phyloP scores from a whole-genome alignment of 2,329 filamentous ascomycete genomes.

The Dactylellina leptospora region DNA sequence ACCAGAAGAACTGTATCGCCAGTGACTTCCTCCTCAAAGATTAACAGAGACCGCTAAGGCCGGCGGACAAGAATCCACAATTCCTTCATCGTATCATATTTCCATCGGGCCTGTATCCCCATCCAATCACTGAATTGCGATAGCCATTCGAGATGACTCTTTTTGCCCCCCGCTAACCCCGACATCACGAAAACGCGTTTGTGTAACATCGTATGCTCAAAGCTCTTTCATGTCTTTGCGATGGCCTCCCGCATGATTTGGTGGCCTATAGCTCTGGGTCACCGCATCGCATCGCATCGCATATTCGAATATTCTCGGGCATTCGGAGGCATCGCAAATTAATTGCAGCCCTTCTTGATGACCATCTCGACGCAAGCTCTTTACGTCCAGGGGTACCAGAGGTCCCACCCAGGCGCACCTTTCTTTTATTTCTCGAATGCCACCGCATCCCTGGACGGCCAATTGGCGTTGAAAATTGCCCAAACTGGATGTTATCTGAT shows the following conservation, averaged over 20 bases:
- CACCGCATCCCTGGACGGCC: conserved; percentile 13
- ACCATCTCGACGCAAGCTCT: neutral
- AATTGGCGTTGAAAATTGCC: conserved; percentile 43
- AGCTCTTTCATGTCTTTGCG: too few species aligned
- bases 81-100: neutral
- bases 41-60: conserved; percentile 1
- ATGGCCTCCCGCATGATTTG: too few species aligned
- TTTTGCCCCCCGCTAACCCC: conserved; percentile 19
- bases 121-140: conserved; percentile 44
- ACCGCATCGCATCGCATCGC: too few species aligned
- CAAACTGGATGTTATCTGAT: conserved; percentile 26
- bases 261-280: too few species aligned
- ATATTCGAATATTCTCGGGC: too few species aligned
- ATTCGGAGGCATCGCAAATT: too few species aligned
- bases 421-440: too few species aligned
- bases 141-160: neutral
- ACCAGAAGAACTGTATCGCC: neutral
- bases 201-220: conserved; percentile 20
- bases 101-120: conserved; percentile 48
- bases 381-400: neutral
- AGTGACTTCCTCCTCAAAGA: neutral
- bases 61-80: conserved; percentile 21
- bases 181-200: conserved; percentile 11
- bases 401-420: neutral
- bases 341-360: conserved; percentile 9